Evolutionary conservation across 768 basidiomycete species (phyloP), one percentile per base, ranked within the genome.

Genomic region (Cantharellus cinnabarinus): DNA sequence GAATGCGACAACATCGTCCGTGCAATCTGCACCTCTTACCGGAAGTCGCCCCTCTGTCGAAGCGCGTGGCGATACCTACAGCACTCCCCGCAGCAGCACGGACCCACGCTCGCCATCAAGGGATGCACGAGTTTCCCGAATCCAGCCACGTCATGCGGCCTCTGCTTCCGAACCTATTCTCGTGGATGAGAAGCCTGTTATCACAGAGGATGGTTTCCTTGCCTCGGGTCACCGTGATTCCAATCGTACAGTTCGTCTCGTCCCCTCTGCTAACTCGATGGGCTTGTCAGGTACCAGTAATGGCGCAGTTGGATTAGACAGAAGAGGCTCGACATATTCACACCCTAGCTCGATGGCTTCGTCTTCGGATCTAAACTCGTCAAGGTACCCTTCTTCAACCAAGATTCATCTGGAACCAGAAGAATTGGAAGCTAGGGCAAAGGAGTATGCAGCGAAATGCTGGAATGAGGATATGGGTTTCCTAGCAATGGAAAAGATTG

Each of bases 381-480:
- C 37, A 41, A 37, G 56, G 42, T 42, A 57, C 38, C 41, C 56
- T 5, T 40, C 14, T 5, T 42, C 56, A 35, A 54, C 52, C 14
- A 10, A 37, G 35, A 54, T 54, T 10, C 14, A 7, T 7, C 10
- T 10, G 10, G 52, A 10, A 10, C 14, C 52, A 10, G 74, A 72
- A 20, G 83, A 83, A 62, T 69, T 81, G 61, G 82, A 83, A 41
- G 68, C 72, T 20, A 73, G 79, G 60, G 91, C 81, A 2, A 79
- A 79, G 65, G 82, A 82, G 56, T 70, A 88, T 50, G 91, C 93
- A 0, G 70, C 74, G 41, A 78, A 81, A 59, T 93, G 87, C 69
- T 89, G 87, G 78, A 76, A 79, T 40, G 89, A 91, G 64, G 89
- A 98, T 65, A 85, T 85, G 64, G 76, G 76, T 14, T 93, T 91